Evolutionary conservation across 345 rosid genomes (phyloP).

Genomic region (Lumnitzera racemosa): DNA sequence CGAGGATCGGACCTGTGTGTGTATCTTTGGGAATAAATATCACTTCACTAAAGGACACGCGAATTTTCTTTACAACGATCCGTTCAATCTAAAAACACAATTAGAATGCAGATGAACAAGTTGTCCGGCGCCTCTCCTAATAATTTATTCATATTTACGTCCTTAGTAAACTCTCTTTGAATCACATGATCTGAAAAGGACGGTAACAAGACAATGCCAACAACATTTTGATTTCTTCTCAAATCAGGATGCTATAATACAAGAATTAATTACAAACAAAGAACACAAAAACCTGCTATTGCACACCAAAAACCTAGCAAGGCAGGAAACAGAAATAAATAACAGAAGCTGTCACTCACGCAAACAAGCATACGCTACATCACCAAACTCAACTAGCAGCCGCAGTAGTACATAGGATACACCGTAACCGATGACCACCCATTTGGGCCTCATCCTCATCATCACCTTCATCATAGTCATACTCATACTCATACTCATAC

Average conservation of each 20-base stretch:
- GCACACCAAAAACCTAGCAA: conserved; percentile 2
- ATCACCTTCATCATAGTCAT: conserved; percentile 30
- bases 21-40: too few species aligned
- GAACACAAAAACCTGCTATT: conserved; percentile 2
- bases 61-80: too few species aligned
- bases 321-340: not conserved
- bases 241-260: conserved; percentile 6
- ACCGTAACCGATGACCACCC: conserved; percentile 53
- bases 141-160: too few species aligned
- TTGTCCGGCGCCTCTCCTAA: too few species aligned
- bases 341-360: not conserved
- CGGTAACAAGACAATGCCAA: too few species aligned
- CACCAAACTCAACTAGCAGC: conserved; percentile 52
- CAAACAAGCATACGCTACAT: conserved; percentile 3
- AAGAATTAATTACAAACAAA: not conserved
- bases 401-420: conserved; percentile 87
- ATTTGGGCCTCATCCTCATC: conserved; percentile 36
- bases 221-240: too few species aligned
- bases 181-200: too few species aligned
- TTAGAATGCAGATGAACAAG: too few species aligned
- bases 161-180: too few species aligned
- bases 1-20: too few species aligned
- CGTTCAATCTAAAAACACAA: too few species aligned
- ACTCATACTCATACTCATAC: conserved; percentile 28
- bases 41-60: too few species aligned